Percentiles rank a stretch among this genome's conserved stretches.
Evolutionary conservation across 768 basidiomycete genomes (phyloP).

Genomic region (Psilocybe azurescens): DNA sequence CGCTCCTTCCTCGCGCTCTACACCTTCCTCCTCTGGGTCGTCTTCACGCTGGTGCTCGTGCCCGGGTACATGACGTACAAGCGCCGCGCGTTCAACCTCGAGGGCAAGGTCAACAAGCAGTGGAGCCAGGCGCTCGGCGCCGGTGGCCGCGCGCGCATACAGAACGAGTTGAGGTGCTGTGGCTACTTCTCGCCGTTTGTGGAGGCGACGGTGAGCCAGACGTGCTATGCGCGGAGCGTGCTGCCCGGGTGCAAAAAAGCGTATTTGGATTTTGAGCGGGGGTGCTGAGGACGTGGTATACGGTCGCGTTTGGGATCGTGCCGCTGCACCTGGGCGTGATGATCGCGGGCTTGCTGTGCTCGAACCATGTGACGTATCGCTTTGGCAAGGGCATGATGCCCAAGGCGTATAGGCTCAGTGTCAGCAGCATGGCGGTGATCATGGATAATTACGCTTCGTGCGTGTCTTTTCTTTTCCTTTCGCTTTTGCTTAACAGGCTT

Average conservation of each 20-base stretch:
- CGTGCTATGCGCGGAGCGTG: slow-evolving; percentile 73
- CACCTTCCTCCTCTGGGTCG: slow-evolving; percentile 76
- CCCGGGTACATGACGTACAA: slow-evolving; percentile 85
- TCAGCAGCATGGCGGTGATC: slow-evolving; percentile 76
- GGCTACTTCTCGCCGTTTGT: slow-evolving; percentile 83
- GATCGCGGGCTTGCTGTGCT: slow-evolving; percentile 68
- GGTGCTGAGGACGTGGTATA: slow-evolving; percentile 70
- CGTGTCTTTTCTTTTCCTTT: neutral
- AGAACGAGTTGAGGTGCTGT: slow-evolving; percentile 78
- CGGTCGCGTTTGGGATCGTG: slow-evolving; percentile 65
- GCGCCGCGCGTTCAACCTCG: slow-evolving; percentile 58
- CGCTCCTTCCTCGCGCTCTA: slow-evolving; percentile 81
- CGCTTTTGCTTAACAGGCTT: neutral
- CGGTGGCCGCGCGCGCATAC: slow-evolving; percentile 65
- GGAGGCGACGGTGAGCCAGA: slow-evolving; percentile 75
- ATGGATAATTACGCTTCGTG: slow-evolving; percentile 86
- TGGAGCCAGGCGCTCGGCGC: slow-evolving; percentile 69
- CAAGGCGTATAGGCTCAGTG: slow-evolving; percentile 76
- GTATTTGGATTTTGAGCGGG: slow-evolving; percentile 61
- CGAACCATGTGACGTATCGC: slow-evolving; percentile 85
- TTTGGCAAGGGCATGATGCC: slow-evolving; percentile 94
- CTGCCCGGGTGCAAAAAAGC: slow-evolving; percentile 80
- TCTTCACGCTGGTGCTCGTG: slow-evolving; percentile 69
- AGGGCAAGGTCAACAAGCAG: slow-evolving; percentile 77
- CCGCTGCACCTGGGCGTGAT: slow-evolving; percentile 72